These are phyloP conservation scores for Paulownia fortunei DNA, from an alignment of 257 asterid species.

Conservation along the genomic window DNA sequence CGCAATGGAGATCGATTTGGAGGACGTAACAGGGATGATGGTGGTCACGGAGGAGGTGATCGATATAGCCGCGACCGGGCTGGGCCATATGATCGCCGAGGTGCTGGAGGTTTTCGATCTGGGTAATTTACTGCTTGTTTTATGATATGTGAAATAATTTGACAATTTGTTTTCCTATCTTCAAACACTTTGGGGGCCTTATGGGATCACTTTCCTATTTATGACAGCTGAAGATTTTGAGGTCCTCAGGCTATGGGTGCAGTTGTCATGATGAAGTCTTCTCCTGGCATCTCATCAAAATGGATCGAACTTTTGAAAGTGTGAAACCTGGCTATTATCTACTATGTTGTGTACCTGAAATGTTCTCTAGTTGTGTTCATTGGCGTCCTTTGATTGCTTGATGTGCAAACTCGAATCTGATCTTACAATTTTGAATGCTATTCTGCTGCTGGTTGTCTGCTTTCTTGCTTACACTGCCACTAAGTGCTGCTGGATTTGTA, in stretches of 20 bases:
- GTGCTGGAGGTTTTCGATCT: slow-evolving; percentile 59
- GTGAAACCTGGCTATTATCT: slow-evolving; percentile 57
- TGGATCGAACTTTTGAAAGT: slow-evolving; percentile 50
- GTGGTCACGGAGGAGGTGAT: slow-evolving; percentile 68
- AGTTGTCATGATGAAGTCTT: slow-evolving; percentile 34
- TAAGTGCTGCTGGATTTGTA: slow-evolving; percentile 58
- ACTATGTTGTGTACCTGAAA: slow-evolving; percentile 64
- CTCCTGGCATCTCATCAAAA: slow-evolving; percentile 41
- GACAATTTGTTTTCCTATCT: not conserved
- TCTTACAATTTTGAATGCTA: slow-evolving; percentile 59
- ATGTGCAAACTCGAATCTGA: slow-evolving; percentile 49
- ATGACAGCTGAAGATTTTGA: slow-evolving; percentile 54
- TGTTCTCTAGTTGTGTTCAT: slow-evolving; percentile 52
- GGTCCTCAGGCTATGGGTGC: slow-evolving; percentile 43
- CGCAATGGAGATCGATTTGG: slow-evolving; percentile 66
- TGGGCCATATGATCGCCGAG: slow-evolving; percentile 87
- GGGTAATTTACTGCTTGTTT: slow-evolving; percentile 32
- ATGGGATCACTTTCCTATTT: slow-evolving; percentile 10
- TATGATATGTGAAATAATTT: not conserved
- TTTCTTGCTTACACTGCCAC: slow-evolving; percentile 54
- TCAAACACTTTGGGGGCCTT: slow-evolving; percentile 22
- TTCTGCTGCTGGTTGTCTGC: slow-evolving; percentile 71
- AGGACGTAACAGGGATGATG: slow-evolving; percentile 58
- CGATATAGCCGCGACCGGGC: slow-evolving; percentile 73
- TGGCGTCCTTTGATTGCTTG: slow-evolving; percentile 58